Evolutionary conservation across 176 grass and related monocot genomes (phyloP), one percentile per base, ranked within the genome.

Genomic region (Musa acuminata): DNA sequence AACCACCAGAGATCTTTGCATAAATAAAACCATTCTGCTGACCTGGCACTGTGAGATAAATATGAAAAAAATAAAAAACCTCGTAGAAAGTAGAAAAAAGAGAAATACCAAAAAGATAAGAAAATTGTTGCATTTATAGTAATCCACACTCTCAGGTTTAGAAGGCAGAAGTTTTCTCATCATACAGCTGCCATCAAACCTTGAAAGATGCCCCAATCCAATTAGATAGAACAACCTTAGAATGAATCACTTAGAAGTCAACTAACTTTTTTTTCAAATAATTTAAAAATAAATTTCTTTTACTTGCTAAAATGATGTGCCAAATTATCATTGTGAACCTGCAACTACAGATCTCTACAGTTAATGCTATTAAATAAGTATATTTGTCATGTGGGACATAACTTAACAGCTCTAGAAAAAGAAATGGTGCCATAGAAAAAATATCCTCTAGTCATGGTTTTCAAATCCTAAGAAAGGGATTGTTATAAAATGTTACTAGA

Each of bases 1-100:
- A 99, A 75, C 81, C 86, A 85, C 95, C 95, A 75, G 91, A 94
- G 78, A 99, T 89, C 75, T 99, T 99, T 69, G 84, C 95, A 81
- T 99, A 99, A 80, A 99, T 87, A 76, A 99, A 99, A 78, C 95
- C 88, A 77, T 87, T 99, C 70, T 94, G 82, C 77, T 85, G 72
- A 62, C 13, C 68, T 67, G 86, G 86, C 84, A 76, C 95, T 99
- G 81, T 53, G 76, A 84, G 26, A 85, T 75, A 71, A 54, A 63
- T 51, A 52, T 3, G 12, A 70, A 65, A 25, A n/a, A 27, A 75
- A 16, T 52, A 0, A 71, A 51, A 49, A 49, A 51, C 68, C 20
- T 62, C 57, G 9, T n/a, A 62, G 49, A 11, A 64, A 11, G 8
- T n/a, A 62, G 49, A 11, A 64, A 11, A 1, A 9, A 12, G 10